phyloP scores from a whole-genome alignment of 345 rosid species.

The Eucalyptus caleyi region DNA sequence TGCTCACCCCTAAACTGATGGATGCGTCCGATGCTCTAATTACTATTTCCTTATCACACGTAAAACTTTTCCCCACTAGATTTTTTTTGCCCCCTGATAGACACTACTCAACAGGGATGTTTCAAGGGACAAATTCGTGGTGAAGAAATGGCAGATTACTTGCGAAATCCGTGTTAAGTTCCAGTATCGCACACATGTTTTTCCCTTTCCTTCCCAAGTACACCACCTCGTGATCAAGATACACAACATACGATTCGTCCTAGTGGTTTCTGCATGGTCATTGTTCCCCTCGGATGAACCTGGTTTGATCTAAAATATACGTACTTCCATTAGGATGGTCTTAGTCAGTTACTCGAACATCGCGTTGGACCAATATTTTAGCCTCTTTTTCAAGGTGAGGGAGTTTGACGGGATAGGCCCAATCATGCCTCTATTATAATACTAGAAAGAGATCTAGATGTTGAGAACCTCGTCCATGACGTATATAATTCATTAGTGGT shows the following conservation, averaged over 20 bases:
- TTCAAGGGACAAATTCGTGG: background rate
- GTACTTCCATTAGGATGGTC: background rate
- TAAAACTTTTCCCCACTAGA: accelerated
- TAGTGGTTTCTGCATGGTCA: background rate
- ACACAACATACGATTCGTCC: background rate
- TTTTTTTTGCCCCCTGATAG: background rate
- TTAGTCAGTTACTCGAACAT: background rate
- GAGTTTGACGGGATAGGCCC: background rate
- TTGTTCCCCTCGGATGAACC: background rate
- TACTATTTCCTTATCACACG: background rate
- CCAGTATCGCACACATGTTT: background rate
- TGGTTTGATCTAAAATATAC: background rate
- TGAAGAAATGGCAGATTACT: background rate
- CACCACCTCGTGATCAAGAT: background rate
- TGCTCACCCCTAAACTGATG: too few relatives aligned
- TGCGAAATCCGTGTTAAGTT: background rate
- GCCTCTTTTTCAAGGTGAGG: background rate
- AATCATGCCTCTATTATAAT: background rate
- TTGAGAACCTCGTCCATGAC: background rate
- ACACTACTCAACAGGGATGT: background rate
- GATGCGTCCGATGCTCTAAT: background rate
- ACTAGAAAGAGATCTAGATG: background rate
- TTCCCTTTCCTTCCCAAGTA: background rate
- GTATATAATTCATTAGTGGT: background rate
- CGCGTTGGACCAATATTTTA: background rate